Evolutionary conservation across 1,284 basidiomycete species (phyloP).

Genomic region (Puccinia coronata): DNA sequence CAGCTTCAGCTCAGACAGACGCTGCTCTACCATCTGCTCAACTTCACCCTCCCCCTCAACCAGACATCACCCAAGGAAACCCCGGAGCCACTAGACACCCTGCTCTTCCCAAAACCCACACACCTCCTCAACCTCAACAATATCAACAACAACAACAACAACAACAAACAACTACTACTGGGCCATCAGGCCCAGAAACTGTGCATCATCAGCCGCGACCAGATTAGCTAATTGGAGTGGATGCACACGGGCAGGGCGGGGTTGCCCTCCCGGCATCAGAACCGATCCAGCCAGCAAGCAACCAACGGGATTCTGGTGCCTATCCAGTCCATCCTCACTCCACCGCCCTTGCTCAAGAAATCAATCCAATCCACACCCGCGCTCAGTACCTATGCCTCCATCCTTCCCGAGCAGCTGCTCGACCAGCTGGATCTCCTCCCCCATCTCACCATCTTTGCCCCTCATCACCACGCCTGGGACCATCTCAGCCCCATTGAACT

Average conservation of each 20-base stretch:
- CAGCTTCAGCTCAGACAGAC: slow-evolving; percentile 81
- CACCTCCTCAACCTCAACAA: slow-evolving; percentile 58
- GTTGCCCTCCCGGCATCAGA: slow-evolving; percentile 66
- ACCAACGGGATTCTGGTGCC: slow-evolving; percentile 71
- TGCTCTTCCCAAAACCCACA: slow-evolving; percentile 57
- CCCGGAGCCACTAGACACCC: not conserved
- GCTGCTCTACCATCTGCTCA: slow-evolving; percentile 91
- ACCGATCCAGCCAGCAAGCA: slow-evolving; percentile 66
- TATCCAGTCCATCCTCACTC: slow-evolving; percentile 63
- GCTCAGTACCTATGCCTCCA: slow-evolving; percentile 56
- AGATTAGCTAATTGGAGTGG: slow-evolving; percentile 19
- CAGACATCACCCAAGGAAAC: not conserved
- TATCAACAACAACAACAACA: slow-evolving; percentile 71
- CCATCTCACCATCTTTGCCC: slow-evolving; percentile 85
- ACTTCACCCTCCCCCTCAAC: slow-evolving; percentile 68
- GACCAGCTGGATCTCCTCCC: slow-evolving; percentile 58
- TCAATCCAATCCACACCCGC: slow-evolving; percentile 54
- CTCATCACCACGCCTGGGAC: slow-evolving; percentile 78
- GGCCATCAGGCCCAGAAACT: slow-evolving; percentile 65
- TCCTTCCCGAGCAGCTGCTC: slow-evolving; percentile 56
- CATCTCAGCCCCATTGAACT: slow-evolving; percentile 66
- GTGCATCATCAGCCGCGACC: slow-evolving; percentile 64
- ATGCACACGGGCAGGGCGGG: not conserved
- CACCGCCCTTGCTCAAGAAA: slow-evolving; percentile 44
- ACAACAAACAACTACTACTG: slow-evolving; percentile 64